These are phyloP conservation scores for Chalciporus chontae DNA, from an alignment of 768 basidiomycete species.

Conservation along the genomic window DNA sequence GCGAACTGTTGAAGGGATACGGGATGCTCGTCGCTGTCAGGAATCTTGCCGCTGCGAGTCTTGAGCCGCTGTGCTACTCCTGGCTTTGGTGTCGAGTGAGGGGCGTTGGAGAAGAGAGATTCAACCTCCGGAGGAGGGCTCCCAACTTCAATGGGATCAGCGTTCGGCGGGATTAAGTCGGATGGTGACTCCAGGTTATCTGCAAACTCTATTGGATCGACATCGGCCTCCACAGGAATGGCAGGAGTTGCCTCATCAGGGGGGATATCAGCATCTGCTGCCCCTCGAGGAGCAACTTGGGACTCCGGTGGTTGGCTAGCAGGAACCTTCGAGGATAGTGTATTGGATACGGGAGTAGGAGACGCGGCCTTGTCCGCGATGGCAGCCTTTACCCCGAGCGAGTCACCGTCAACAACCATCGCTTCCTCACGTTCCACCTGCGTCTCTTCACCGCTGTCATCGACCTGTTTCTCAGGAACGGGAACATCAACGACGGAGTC, in stretches of 20 bases:
- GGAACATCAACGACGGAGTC: background rate
- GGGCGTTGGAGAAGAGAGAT: background rate
- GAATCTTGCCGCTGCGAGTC: slow-evolving; percentile 35
- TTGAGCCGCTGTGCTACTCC: slow-evolving; percentile 42
- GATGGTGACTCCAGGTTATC: slow-evolving; percentile 32
- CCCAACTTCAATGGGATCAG: slow-evolving; percentile 31
- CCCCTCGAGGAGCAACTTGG: background rate
- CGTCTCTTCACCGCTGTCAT: slow-evolving; percentile 15
- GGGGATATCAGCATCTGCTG: slow-evolving; percentile 19
- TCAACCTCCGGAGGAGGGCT: slow-evolving; percentile 3
- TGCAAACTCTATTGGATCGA: slow-evolving; percentile 45
- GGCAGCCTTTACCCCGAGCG: slow-evolving; percentile 1
- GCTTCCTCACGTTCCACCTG: slow-evolving; percentile 20
- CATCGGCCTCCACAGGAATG: background rate
- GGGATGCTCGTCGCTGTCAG: slow-evolving; percentile 23
- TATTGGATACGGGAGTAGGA: background rate
- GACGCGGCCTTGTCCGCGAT: background rate
- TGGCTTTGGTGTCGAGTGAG: slow-evolving; percentile 26
- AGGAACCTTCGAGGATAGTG: background rate
- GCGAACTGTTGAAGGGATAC: slow-evolving; percentile 21
- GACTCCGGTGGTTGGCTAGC: background rate
- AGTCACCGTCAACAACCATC: slow-evolving; percentile 11
- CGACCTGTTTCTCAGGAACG: background rate
- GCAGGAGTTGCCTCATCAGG: background rate
- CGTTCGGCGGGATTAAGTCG: slow-evolving; percentile 6